Evolutionary conservation across 176 grass and related monocot species (phyloP), one percentile per base, ranked within the genome.

Genomic region (Urochloa ruziziensis): DNA sequence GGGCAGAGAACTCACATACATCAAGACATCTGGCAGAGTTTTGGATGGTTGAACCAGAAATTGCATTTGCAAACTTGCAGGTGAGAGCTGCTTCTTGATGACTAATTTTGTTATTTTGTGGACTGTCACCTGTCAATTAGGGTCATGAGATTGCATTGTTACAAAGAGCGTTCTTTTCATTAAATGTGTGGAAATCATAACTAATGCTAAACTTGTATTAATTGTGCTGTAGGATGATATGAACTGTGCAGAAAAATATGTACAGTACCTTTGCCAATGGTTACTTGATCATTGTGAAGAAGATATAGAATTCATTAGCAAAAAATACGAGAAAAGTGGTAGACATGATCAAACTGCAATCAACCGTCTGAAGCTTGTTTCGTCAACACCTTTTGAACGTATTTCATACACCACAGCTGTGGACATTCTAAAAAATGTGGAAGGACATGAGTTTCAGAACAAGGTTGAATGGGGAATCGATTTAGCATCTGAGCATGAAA

Each of bases 41-140:
- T 88, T 96, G 94, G 94, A 96, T 96, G 94, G 94, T 96, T 85
- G 94, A 96, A 82, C 94, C 94, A 40, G 94, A 96, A 83, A 87
- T 96, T 60, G 94, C 94, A 79, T 96, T 93, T 85, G 94, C 94
- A 74, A 96, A 92, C 75, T 76, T 96, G 80, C 82, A 93, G 91
- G 94, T 59, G 64, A 28, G 64, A 28, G 64, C 42, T 63, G 34
- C 27, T 47, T 40, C n/a, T 48, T 29, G 43, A 44, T 1, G 11
- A 43, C 42, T 5, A 8, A 40, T 1, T 40, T 40, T 40, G 10
- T 40, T 40, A 40, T 40, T 40, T 40, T 40, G 39, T 40, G 39
- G 39, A 8, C 10, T 9, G 5, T 9, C 39, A 40, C 39, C 39
- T 40, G 10, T 40, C 39, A 40, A 8, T 8, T 40, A 8, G 39